Percentiles rank a stretch among this genome's conserved stretches.
phyloP scores from a whole-genome alignment of 78 protist species.

The Pigoraptor vietnamica region DNA sequence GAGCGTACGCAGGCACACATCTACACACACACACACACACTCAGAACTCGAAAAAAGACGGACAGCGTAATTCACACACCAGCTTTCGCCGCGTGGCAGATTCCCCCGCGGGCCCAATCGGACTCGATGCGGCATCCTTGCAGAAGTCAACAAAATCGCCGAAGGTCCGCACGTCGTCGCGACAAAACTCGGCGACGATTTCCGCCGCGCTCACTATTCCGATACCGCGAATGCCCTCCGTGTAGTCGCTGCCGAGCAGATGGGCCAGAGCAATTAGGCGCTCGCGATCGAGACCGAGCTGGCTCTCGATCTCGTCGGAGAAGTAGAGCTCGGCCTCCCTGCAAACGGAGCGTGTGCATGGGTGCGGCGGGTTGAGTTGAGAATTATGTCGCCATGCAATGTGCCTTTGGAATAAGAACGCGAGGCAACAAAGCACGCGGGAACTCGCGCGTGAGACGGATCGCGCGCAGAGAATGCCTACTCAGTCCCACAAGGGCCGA shows the following conservation, averaged over 20 bases:
- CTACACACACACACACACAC: too few species aligned
- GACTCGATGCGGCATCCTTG: neutral
- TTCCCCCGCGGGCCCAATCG: neutral
- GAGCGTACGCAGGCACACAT: too few species aligned
- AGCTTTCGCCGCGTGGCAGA: neutral
- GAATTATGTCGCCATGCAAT: too few species aligned
- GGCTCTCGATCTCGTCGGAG: neutral
- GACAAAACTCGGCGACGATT: neutral
- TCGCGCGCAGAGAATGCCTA: too few species aligned
- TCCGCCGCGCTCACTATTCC: conserved; percentile 49
- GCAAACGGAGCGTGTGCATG: neutral
- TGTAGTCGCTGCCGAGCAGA: conserved; percentile 67
- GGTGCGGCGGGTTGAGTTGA: too few species aligned
- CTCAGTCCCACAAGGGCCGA: too few species aligned
- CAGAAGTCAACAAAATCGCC: neutral
- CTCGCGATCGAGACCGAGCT: conserved; percentile 7
- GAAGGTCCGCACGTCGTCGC: neutral
- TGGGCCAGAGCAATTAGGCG: conserved; percentile 21
- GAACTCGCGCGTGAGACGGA: too few species aligned
- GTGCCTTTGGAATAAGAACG: too few species aligned
- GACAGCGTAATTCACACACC: neutral
- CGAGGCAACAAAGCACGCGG: too few species aligned
- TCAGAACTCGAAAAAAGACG: too few species aligned
- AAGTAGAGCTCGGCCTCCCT: neutral
- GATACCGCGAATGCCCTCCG: conserved; percentile 42